Conservation (phyloP, 2,329 filamentous ascomycete species). For the Leptographium radiaticola region DNA sequence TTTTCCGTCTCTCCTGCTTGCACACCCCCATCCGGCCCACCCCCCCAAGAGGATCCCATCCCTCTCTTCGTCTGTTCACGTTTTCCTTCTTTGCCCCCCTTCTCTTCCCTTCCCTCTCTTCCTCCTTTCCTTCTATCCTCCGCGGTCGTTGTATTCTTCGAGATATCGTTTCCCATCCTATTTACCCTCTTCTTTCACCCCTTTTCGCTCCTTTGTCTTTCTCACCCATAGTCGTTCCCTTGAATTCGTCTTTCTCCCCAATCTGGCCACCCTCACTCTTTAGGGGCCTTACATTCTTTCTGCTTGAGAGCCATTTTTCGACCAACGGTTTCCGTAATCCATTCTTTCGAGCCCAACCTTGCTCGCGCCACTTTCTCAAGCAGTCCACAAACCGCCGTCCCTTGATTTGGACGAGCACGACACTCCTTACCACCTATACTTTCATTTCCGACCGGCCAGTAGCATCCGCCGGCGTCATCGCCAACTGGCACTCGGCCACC, state of each 20-base stretch:
- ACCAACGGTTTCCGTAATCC: background rate
- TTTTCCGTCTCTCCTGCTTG: constrained; percentile 1
- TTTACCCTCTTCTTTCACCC: constrained; percentile 25
- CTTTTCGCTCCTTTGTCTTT: constrained; percentile 16
- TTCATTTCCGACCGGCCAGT: background rate
- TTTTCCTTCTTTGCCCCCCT: constrained; percentile 5
- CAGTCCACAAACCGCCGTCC: too few relatives aligned
- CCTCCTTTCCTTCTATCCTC: constrained; percentile 8
- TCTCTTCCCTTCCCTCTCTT: constrained; percentile 23
- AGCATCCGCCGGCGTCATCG: background rate
- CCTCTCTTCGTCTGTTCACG: constrained; percentile 5
- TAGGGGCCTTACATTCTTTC: constrained; percentile 33
- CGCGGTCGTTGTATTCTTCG: constrained; percentile 18
- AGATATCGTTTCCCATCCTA: constrained; percentile 1
- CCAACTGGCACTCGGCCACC: background rate
- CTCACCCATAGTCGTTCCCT: constrained; percentile 32
- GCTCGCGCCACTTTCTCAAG: background rate
- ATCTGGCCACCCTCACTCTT: constrained; percentile 31
- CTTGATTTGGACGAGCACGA: background rate
- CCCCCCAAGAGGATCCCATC: background rate
- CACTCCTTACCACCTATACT: background rate
- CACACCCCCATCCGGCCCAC: background rate
- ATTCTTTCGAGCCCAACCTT: background rate
- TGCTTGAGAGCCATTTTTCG: constrained; percentile 15
- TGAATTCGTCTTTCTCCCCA: constrained; percentile 19